Conservation (phyloP, 2,329 filamentous ascomycete species). For the Botrytis sinoallii region DNA sequence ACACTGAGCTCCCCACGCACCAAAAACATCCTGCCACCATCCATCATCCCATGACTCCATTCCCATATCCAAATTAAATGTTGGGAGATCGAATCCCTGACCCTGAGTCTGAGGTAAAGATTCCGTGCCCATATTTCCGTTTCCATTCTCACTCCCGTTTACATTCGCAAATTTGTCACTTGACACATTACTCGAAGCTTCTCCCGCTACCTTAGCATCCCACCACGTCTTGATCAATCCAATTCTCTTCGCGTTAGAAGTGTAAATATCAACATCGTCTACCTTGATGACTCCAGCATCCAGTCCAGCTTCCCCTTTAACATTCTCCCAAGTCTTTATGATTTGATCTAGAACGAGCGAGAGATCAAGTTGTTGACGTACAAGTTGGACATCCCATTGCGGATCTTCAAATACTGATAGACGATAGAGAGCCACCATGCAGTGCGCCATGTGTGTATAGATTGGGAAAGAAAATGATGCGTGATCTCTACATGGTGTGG, state of each 20-base stretch:
- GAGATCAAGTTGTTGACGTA: constrained; percentile 15
- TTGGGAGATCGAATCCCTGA: not conserved
- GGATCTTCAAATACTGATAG: constrained; percentile 13
- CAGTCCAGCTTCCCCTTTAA: not conserved
- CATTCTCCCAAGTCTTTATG: not conserved
- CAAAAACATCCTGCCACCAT: constrained; percentile 16
- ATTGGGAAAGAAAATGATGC: constrained; percentile 3
- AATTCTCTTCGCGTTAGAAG: constrained; percentile 4
- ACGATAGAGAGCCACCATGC: constrained; percentile 10
- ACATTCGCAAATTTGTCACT: not conserved
- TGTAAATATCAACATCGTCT: not conserved
- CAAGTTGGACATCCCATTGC: constrained; percentile 4
- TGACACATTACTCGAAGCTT: not conserved
- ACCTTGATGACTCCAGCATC: not conserved
- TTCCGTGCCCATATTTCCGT: not conserved
- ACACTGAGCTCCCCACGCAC: not conserved
- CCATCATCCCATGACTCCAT: constrained; percentile 8
- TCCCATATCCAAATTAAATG: not conserved
- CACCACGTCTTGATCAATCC: constrained; percentile 10
- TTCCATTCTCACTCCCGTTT: not conserved
- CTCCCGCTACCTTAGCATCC: constrained; percentile 9
- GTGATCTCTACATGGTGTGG: not conserved
- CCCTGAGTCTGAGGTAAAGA: not conserved
- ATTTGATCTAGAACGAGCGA: constrained; percentile 1
- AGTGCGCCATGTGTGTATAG: constrained; percentile 11